Evolutionary conservation across 1,284 basidiomycete species (phyloP).

Genomic region (Sphagnurus paluster): DNA sequence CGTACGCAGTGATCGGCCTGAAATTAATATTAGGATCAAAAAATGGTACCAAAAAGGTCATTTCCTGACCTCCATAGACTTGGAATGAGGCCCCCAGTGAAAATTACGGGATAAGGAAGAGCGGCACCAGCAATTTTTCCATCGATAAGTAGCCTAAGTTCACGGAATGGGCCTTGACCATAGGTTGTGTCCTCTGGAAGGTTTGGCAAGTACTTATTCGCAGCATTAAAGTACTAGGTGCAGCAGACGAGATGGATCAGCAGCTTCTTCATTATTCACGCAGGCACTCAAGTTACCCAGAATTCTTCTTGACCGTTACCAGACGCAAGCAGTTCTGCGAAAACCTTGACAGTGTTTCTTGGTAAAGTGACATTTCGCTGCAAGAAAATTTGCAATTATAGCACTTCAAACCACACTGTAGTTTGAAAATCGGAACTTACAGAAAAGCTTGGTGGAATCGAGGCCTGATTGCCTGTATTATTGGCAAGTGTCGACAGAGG

Average conservation of each 20-base stretch:
- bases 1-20: conserved; percentile 78
- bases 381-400: neutral
- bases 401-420: neutral
- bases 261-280: no score
- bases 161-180: conserved; percentile 74
- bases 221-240: conserved; percentile 75
- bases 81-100: conserved; percentile 79
- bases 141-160: conserved; percentile 78
- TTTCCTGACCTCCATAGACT: conserved; percentile 61
- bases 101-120: conserved; percentile 78
- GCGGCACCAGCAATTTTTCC: conserved; percentile 71
- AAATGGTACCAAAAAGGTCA: neutral
- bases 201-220: conserved; percentile 57
- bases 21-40: neutral
- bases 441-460: conserved; percentile 72
- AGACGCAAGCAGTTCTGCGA: conserved; percentile 72
- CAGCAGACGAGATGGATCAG: no score
- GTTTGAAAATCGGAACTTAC: conserved; percentile 38
- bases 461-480: conserved; percentile 64
- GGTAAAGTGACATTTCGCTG: conserved; percentile 72
- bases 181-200: conserved; percentile 55
- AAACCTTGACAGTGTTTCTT: conserved; percentile 64
- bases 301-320: conserved; percentile 77
- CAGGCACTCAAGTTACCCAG: conserved; percentile 58
- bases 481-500: conserved; percentile 67